Evolutionary conservation across 257 asterid species (phyloP).

Genomic region (Euphrasia confusa): DNA sequence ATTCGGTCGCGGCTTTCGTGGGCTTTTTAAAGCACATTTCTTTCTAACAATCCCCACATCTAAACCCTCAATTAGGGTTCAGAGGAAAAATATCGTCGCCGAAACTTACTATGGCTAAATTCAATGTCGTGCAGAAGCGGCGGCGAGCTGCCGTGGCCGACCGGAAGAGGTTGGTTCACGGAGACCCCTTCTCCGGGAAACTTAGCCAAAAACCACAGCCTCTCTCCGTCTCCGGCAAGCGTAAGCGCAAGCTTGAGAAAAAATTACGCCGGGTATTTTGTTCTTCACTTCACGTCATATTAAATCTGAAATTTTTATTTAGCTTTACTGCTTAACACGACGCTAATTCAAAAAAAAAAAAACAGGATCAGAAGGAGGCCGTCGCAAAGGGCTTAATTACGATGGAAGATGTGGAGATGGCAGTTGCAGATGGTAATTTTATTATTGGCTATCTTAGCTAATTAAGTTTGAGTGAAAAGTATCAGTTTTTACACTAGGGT

Average conservation of each 20-base stretch:
- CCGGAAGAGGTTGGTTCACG: slow-evolving; percentile 51
- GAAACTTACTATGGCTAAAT: slow-evolving; percentile 48
- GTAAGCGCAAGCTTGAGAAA: slow-evolving; percentile 68
- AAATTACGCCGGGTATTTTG: slow-evolving; percentile 81
- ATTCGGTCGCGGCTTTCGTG: not conserved
- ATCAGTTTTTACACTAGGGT: not conserved
- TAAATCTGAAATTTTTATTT: not conserved
- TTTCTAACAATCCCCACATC: not conserved
- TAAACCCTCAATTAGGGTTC: slow-evolving; percentile 27
- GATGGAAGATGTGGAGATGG: slow-evolving; percentile 82
- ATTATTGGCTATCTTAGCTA: not conserved
- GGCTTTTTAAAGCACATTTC: not conserved
- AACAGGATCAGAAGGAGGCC: slow-evolving; percentile 78
- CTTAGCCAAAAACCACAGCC: slow-evolving; percentile 53
- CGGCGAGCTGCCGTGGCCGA: slow-evolving; percentile 55
- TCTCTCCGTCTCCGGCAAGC: slow-evolving; percentile 75
- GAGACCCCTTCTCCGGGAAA: slow-evolving; percentile 52
- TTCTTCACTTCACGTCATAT: not conserved
- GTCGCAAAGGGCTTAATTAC: slow-evolving; percentile 56
- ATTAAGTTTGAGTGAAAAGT: not conserved
- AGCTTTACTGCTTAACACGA: not conserved
- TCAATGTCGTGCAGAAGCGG: slow-evolving; percentile 66
- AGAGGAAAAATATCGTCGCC: slow-evolving; percentile 9
- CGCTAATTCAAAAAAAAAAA: slow-evolving; percentile 11
- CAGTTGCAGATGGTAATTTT: slow-evolving; percentile 44